phyloP scores from a whole-genome alignment of 768 basidiomycete genomes.

The Hygrocybe coccinea region DNA sequence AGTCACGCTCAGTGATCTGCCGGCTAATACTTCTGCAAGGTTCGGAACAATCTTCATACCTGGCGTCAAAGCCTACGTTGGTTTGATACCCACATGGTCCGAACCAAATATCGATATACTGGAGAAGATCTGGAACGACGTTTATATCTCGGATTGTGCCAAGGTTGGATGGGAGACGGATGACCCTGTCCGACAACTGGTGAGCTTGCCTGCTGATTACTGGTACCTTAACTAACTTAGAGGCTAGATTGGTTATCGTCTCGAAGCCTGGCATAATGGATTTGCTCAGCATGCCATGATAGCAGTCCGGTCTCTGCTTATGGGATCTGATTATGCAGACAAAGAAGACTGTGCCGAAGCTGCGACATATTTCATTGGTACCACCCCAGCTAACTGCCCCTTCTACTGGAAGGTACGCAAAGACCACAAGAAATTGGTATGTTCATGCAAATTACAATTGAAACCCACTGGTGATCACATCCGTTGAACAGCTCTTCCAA shows the following conservation, averaged over 20 bases:
- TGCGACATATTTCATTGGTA: background rate
- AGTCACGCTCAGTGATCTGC: background rate
- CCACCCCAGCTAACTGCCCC: background rate
- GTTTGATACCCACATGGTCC: background rate
- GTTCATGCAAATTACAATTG: background rate
- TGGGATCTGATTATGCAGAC: background rate
- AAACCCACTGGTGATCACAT: background rate
- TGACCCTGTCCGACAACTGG: background rate
- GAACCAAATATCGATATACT: background rate
- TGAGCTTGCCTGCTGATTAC: no score
- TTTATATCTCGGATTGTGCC: background rate
- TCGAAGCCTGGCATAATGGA: background rate
- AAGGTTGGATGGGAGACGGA: background rate
- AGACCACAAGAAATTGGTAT: background rate
- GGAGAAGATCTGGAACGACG: background rate
- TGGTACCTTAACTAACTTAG: no score
- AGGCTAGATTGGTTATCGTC: background rate
- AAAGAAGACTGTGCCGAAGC: background rate
- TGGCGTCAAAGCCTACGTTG: background rate
- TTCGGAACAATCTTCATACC: background rate
- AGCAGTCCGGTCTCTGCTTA: background rate
- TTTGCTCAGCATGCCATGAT: background rate
- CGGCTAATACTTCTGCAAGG: background rate
- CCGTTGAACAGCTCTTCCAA: background rate
- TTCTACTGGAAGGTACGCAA: background rate